A percentile compares a stretch with the other conserved stretches of the same genome.
Evolutionary conservation across 345 rosid genomes (phyloP).

Genomic region (Populus euphratica): DNA sequence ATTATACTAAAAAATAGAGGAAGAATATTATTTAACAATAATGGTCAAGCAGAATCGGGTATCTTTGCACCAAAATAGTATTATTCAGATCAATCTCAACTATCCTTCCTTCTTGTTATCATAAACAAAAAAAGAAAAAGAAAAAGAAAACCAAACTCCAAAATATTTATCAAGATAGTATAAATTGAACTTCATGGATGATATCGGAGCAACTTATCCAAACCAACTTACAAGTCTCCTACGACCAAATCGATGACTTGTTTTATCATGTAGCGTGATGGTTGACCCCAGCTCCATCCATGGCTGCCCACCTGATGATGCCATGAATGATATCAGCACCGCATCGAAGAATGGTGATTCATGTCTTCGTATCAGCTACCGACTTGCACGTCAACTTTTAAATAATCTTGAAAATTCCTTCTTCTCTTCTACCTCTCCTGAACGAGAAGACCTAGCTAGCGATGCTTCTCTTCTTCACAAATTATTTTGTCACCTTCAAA

Average conservation of each 20-base stretch:
- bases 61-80: no score
- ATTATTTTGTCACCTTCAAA: neutral
- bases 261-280: neutral
- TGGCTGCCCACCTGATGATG: slow-evolving; percentile 1
- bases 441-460: neutral
- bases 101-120: neutral
- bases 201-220: neutral
- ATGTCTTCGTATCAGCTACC: neutral
- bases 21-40: no score
- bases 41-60: no score
- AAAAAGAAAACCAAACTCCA: neutral
- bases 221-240: neutral
- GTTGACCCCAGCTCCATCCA: neutral
- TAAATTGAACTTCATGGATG: no score
- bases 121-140: no score
- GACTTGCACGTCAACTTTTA: neutral
- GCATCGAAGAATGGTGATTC: neutral
- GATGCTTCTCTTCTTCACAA: neutral
- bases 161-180: neutral
- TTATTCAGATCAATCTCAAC: neutral
- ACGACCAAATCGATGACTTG: neutral
- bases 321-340: neutral
- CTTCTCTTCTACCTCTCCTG: neutral
- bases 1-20: no score
- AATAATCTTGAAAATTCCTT: neutral